phyloP scores from a whole-genome alignment of 192 early-diverging fungal genomes.

The Dispira parvispora region DNA sequence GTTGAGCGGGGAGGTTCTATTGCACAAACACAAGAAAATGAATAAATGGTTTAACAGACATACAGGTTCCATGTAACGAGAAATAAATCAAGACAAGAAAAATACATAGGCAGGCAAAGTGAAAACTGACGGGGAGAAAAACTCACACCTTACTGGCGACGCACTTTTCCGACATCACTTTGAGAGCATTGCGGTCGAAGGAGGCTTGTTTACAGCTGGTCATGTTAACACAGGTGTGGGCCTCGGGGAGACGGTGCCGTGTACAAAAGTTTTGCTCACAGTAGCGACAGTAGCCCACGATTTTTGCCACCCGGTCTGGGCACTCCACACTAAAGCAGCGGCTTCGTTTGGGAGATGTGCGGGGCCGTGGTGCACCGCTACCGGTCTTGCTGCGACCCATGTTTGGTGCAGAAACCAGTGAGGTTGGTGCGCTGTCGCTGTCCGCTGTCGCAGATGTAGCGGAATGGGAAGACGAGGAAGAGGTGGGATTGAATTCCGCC shows the following conservation, averaged over 20 bases:
- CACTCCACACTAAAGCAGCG: constrained; percentile 14
- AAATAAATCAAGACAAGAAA: too few relatives aligned
- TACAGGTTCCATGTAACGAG: too few relatives aligned
- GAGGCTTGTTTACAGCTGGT: constrained; percentile 40
- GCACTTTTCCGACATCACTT: constrained; percentile 49
- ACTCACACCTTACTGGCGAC: constrained; percentile 52
- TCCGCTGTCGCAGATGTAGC: background rate
- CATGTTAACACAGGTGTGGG: constrained; percentile 52
- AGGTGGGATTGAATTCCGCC: too few relatives aligned
- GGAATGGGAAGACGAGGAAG: too few relatives aligned
- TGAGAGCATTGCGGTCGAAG: constrained; percentile 35
- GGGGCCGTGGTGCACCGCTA: background rate
- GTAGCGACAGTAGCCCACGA: constrained; percentile 55
- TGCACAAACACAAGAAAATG: too few relatives aligned
- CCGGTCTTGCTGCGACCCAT: background rate
- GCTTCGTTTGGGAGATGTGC: background rate
- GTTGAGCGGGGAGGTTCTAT: too few relatives aligned
- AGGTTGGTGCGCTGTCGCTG: background rate
- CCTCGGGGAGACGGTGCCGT: constrained; percentile 55
- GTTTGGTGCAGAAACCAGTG: background rate
- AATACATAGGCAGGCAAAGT: background rate
- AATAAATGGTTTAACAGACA: too few relatives aligned
- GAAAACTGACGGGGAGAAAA: background rate
- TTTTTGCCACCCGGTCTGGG: constrained; percentile 40
- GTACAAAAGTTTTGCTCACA: constrained; percentile 42